phyloP scores from a whole-genome alignment of 441 rosid genomes.

The Pelargonium cotyledonis region DNA sequence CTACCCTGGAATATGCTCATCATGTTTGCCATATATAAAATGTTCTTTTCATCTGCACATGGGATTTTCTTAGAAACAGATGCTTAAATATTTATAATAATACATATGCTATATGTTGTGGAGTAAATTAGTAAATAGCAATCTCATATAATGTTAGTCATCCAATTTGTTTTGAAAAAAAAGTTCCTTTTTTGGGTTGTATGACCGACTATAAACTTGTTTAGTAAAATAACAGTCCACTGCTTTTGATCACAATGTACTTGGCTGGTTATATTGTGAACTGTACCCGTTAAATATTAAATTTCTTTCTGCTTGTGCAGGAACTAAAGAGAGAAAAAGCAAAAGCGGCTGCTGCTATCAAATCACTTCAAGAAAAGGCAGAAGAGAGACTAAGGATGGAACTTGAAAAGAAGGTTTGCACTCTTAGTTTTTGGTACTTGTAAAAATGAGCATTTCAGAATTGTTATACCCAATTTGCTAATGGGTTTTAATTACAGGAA shows the following conservation, averaged over 20 bases:
- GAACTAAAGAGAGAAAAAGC: slow-evolving; percentile 86
- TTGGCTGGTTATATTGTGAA: not conserved
- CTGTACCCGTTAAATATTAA: not conserved
- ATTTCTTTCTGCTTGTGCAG: slow-evolving; percentile 29
- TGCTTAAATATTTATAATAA: too few species aligned
- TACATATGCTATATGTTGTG: too few species aligned
- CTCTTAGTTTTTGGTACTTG: not conserved
- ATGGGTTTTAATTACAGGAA: slow-evolving; percentile 47
- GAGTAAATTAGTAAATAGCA: not conserved
- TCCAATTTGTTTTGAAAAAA: not conserved
- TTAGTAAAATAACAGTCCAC: not conserved
- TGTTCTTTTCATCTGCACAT: too few species aligned
- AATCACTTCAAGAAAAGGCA: slow-evolving; percentile 74
- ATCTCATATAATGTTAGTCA: not conserved
- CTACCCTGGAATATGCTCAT: too few species aligned
- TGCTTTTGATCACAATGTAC: not conserved
- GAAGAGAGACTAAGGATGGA: slow-evolving; percentile 70
- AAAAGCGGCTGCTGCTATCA: slow-evolving; percentile 81
- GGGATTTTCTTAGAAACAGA: too few species aligned
- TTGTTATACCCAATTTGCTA: slow-evolving; percentile 23
- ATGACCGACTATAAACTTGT: not conserved
- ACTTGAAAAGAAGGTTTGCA: slow-evolving; percentile 61
- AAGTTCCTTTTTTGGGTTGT: not conserved
- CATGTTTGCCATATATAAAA: too few species aligned
- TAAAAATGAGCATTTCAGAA: slow-evolving; percentile 8